These are phyloP conservation scores for Colletotrichum limetticola DNA, from an alignment of 2,329 filamentous ascomycete species.

Conservation along the genomic window DNA sequence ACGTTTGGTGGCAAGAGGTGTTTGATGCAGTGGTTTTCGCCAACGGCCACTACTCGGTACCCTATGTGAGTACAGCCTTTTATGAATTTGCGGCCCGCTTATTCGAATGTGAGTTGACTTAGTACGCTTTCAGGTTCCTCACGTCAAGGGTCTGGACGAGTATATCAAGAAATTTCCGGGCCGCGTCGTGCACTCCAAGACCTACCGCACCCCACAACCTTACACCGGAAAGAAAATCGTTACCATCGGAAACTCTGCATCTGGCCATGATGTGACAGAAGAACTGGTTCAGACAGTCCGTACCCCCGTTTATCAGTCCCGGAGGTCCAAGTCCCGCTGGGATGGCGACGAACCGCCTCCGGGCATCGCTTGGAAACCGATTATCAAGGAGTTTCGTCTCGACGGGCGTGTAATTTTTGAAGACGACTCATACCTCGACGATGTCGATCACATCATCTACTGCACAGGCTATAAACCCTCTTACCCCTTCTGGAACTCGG, in stretches of 20 bases:
- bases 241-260: constrained; percentile 57
- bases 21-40: constrained; percentile 58
- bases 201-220: constrained; percentile 50
- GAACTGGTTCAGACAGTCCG: constrained; percentile 50
- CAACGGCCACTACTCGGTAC: constrained; percentile 57
- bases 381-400: constrained; percentile 56
- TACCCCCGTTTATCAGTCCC: constrained; percentile 62
- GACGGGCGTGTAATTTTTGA: constrained; percentile 56
- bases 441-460: constrained; percentile 53
- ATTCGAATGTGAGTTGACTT: neutral
- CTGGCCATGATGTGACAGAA: constrained; percentile 51
- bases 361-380: constrained; percentile 64
- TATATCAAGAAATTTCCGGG: constrained; percentile 52
- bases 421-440: constrained; percentile 47
- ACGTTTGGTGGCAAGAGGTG: constrained; percentile 64
- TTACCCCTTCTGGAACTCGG: constrained; percentile 60
- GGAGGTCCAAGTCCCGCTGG: constrained; percentile 59
- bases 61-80: constrained; percentile 49
- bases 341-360: constrained; percentile 58
- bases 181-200: constrained; percentile 57
- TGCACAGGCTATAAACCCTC: constrained; percentile 56
- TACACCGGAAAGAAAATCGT: constrained; percentile 49
- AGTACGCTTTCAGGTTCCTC: constrained; percentile 50
- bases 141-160: constrained; percentile 54
- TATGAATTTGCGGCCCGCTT: neutral